phyloP scores from a whole-genome alignment of 345 rosid species.

The Euphorbia tirucalli region DNA sequence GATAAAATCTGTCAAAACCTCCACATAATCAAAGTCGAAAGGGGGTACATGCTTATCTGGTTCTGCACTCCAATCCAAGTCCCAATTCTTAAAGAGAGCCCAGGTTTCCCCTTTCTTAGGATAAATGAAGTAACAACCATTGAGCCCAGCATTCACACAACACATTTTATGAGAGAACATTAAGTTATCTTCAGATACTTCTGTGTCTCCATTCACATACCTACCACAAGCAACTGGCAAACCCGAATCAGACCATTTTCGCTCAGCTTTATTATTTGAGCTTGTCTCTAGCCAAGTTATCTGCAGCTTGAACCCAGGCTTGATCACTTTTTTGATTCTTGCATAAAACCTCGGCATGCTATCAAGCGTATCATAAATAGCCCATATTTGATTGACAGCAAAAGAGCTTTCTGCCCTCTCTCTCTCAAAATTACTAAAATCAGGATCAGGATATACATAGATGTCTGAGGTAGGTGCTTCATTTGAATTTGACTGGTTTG shows the following conservation, averaged over 20 bases:
- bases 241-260: conserved; percentile 36
- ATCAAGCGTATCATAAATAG: conserved; percentile 68
- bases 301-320: conserved; percentile 53
- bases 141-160: conserved; percentile 14
- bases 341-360: conserved; percentile 89
- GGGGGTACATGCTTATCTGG: conserved; percentile 43
- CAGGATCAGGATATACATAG: conserved; percentile 56
- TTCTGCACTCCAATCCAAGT: conserved; percentile 48
- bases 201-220: conserved; percentile 37
- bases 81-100: conserved; percentile 83
- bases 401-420: conserved; percentile 42
- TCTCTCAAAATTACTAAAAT: conserved; percentile 67
- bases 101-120: conserved; percentile 81
- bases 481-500: conserved; percentile 9
- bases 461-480: conserved; percentile 3
- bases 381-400: conserved; percentile 76
- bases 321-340: conserved; percentile 47
- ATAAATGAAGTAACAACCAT: conserved; percentile 38
- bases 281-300: conserved; percentile 75
- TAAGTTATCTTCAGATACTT: conserved; percentile 37
- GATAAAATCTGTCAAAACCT: conserved; percentile 51
- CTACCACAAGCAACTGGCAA: conserved; percentile 73
- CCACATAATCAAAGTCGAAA: conserved; percentile 66
- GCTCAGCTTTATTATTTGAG: conserved; percentile 36
- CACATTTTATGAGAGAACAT: conserved; percentile 68